These are phyloP conservation scores for Epithele typhae DNA, from an alignment of 768 basidiomycete genomes.

Conservation along the genomic window DNA sequence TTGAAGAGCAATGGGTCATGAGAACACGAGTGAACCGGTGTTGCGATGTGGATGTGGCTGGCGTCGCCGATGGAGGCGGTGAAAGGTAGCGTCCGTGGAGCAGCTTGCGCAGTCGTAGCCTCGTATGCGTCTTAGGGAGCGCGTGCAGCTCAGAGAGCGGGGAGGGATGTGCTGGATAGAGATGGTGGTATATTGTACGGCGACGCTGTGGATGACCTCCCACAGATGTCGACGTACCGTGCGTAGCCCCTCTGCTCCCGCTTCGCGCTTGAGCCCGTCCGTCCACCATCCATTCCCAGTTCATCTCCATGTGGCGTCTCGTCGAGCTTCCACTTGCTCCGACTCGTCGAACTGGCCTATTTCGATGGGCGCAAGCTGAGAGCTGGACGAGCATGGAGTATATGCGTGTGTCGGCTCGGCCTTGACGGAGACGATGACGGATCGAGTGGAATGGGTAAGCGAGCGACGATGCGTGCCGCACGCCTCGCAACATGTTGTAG, in stretches of 20 bases:
- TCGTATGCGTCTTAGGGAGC: slow-evolving; percentile 61
- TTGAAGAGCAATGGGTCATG: too few species aligned
- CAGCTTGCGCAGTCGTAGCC: slow-evolving; percentile 60
- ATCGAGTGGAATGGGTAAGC: slow-evolving; percentile 37
- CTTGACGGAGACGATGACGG: slow-evolving; percentile 60
- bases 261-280: slow-evolving; percentile 46
- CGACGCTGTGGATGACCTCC: slow-evolving; percentile 88
- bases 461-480: slow-evolving; percentile 57
- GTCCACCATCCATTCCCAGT: slow-evolving; percentile 30
- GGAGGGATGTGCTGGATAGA: slow-evolving; percentile 60
- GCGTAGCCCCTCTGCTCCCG: slow-evolving; percentile 53
- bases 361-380: slow-evolving; percentile 71
- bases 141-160: slow-evolving; percentile 37
- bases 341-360: slow-evolving; percentile 84
- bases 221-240: slow-evolving; percentile 85
- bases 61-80: too few species aligned
- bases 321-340: slow-evolving; percentile 65
- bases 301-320: slow-evolving; percentile 51
- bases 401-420: slow-evolving; percentile 60
- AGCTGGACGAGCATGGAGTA: slow-evolving; percentile 71
- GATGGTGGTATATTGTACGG: slow-evolving; percentile 85
- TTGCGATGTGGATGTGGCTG: too few species aligned
- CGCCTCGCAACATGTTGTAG: slow-evolving; percentile 84
- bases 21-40: too few species aligned
- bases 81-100: slow-evolving; percentile 59